Evolutionary conservation across 139 green algal genomes (phyloP).

Genomic region (Ettlia oleoabundans): DNA sequence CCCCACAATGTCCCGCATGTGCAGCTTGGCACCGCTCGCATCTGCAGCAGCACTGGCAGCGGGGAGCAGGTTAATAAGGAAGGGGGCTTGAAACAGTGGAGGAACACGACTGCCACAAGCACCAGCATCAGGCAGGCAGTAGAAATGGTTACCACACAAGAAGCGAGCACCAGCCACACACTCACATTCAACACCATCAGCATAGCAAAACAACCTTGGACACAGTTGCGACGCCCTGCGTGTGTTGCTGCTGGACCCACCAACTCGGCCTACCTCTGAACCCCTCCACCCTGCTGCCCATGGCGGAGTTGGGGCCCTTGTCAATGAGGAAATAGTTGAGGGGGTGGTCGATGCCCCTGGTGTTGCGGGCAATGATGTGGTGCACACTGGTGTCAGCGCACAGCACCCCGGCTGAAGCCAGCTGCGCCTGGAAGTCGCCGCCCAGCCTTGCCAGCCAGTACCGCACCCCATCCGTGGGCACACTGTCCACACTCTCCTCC

Average conservation of each 20-base stretch:
- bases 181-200: no score
- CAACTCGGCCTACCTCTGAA: conserved; percentile 5
- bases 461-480: conserved; percentile 25
- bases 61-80: background rate
- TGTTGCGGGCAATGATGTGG: conserved; percentile 28
- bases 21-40: conserved; percentile 24
- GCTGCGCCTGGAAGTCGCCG: conserved; percentile 2
- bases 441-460: conserved; percentile 33
- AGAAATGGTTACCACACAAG: background rate
- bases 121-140: background rate
- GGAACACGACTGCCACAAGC: background rate
- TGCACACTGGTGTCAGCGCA: conserved; percentile 19
- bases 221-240: no score
- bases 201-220: no score
- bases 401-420: conserved; percentile 20
- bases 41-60: conserved; percentile 9
- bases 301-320: conserved; percentile 17
- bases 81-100: background rate
- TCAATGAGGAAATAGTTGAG: conserved; percentile 36
- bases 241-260: background rate
- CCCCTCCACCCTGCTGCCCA: conserved; percentile 26
- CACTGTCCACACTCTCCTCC: conserved; percentile 9
- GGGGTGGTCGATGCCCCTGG: conserved; percentile 26
- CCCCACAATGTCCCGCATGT: conserved; percentile 35
- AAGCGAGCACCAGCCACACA: background rate